Evolutionary conservation across 495 filamentous ascomycete species (phyloP).

Genomic region (Daldinia childiae): DNA sequence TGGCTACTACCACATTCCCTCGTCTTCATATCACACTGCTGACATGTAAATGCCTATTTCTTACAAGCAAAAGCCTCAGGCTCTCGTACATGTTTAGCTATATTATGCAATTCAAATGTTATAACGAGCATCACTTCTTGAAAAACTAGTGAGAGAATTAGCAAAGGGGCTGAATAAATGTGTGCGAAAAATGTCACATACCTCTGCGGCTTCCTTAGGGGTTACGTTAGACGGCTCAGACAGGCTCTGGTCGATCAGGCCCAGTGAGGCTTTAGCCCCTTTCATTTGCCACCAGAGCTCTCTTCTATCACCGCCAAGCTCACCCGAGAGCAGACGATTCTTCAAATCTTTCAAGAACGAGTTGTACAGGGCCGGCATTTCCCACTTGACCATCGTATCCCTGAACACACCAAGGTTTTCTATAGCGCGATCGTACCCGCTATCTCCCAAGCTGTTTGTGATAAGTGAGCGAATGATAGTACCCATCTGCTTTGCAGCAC

Average conservation of each 20-base stretch:
- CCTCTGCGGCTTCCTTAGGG: constrained; percentile 72
- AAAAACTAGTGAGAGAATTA: constrained; percentile 41
- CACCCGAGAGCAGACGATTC: constrained; percentile 70
- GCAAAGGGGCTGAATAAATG: constrained; percentile 4
- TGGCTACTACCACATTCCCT: neutral
- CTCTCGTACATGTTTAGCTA: neutral
- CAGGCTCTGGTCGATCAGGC: constrained; percentile 73
- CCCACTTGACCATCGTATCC: constrained; percentile 77
- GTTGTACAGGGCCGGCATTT: constrained; percentile 82
- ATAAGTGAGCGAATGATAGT: constrained; percentile 74
- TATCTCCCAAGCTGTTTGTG: constrained; percentile 75
- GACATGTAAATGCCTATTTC: neutral
- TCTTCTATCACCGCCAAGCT: constrained; percentile 81
- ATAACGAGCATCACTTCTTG: constrained; percentile 22
- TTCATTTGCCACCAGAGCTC: constrained; percentile 85
- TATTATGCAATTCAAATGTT: neutral
- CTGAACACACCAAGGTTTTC: constrained; percentile 82
- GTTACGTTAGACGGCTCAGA: constrained; percentile 70
- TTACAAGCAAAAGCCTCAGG: neutral
- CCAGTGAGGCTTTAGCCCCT: constrained; percentile 68
- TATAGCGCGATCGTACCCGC: constrained; percentile 75
- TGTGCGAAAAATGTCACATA: constrained; percentile 41
- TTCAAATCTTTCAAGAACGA: constrained; percentile 77
- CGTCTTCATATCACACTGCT: neutral
- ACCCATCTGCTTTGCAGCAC: constrained; percentile 78